Conservation (phyloP, 2,329 filamentous ascomycete species). For the Beauveria rudraprayagi region DNA sequence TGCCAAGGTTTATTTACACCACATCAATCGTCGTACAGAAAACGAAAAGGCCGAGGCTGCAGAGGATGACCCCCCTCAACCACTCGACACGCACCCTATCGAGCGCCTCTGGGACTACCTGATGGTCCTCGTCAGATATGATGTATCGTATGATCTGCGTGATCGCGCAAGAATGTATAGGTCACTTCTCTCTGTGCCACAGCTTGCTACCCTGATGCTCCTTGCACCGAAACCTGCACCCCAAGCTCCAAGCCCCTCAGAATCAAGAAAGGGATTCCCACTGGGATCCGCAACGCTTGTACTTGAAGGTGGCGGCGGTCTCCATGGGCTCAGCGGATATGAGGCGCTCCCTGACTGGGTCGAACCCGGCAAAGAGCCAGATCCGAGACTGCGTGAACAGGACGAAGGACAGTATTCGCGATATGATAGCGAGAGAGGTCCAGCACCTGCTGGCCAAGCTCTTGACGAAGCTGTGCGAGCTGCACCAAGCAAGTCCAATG, state of each 20-base stretch:
- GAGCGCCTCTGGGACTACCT: slow-evolving; percentile 77
- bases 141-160: slow-evolving; percentile 88
- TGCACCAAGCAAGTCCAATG: slow-evolving; percentile 40
- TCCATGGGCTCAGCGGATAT: slow-evolving; percentile 72
- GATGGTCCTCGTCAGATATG: slow-evolving; percentile 79
- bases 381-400: slow-evolving; percentile 61
- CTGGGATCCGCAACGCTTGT: slow-evolving; percentile 83
- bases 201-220: slow-evolving; percentile 83
- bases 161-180: slow-evolving; percentile 87
- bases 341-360: slow-evolving; percentile 80
- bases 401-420: slow-evolving; percentile 20
- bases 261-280: slow-evolving; percentile 66
- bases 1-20: slow-evolving; percentile 93
- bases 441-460: slow-evolving; percentile 52
- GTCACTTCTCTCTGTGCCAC: slow-evolving; percentile 70
- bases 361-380: slow-evolving; percentile 67
- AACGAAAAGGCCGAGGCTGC: slow-evolving; percentile 26
- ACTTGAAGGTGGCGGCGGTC: slow-evolving; percentile 64
- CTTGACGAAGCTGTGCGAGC: slow-evolving; percentile 49
- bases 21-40: slow-evolving; percentile 59
- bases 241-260: slow-evolving; percentile 81
- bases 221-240: slow-evolving; percentile 92
- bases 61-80: slow-evolving; percentile 24
- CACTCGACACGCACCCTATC: slow-evolving; percentile 52
- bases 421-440: slow-evolving; percentile 23